phyloP scores from a whole-genome alignment of 2,329 filamentous ascomycete genomes.

The Fusarium irregulare region DNA sequence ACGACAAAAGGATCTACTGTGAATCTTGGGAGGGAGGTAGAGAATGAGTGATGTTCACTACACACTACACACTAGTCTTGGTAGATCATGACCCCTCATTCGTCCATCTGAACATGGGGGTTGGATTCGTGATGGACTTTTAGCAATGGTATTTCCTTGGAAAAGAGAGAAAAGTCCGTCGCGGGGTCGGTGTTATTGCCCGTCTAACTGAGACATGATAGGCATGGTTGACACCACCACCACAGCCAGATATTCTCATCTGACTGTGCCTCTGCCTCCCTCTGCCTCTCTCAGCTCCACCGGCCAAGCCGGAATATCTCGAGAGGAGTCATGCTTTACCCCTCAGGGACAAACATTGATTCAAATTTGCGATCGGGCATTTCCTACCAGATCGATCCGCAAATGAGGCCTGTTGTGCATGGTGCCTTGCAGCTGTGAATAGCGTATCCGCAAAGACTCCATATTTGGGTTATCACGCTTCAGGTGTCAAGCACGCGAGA shows the following conservation, averaged over 20 bases:
- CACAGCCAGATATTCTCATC: constrained; percentile 39
- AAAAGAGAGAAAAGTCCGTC: constrained; percentile 3
- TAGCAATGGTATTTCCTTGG: constrained; percentile 10
- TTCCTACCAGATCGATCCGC: constrained; percentile 46
- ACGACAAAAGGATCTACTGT: constrained; percentile 3
- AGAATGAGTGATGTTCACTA: constrained; percentile 4
- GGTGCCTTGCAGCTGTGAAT: constrained; percentile 45
- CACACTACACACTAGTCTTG: background rate
- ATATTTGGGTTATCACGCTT: constrained; percentile 37
- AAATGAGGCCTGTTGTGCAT: constrained; percentile 39
- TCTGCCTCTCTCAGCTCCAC: constrained; percentile 29
- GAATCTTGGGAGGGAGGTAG: constrained; percentile 13
- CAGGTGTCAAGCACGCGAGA: constrained; percentile 35
- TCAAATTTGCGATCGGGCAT: constrained; percentile 45
- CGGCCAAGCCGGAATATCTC: constrained; percentile 27
- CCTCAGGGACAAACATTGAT: constrained; percentile 42
- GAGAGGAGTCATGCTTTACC: constrained; percentile 44
- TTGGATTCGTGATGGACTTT: constrained; percentile 14
- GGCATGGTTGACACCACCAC: constrained; percentile 48
- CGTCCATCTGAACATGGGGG: constrained; percentile 19
- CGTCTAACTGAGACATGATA: constrained; percentile 46
- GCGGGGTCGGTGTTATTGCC: constrained; percentile 28
- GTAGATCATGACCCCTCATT: constrained; percentile 2
- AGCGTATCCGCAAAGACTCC: constrained; percentile 30
- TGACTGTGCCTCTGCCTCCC: constrained; percentile 42